Evolutionary conservation across 73 alveolate species (phyloP), one percentile per base, ranked within the genome.

Genomic region (Paramecium octaurelia): DNA sequence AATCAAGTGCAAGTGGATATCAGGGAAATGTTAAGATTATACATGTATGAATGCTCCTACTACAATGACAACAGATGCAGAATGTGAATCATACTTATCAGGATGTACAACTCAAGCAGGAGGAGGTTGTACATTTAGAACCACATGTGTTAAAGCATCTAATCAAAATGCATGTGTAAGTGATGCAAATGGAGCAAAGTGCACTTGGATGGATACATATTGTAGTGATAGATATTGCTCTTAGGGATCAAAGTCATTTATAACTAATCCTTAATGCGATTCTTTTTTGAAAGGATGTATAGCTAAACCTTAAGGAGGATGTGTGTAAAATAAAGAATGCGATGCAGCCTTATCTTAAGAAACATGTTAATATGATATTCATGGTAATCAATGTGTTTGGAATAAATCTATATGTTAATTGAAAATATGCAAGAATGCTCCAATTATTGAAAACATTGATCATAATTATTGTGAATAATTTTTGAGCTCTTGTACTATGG

Each of bases 401-500:
- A 42, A 75, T 75, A 23, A 29, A 12, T 7, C 34, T 16, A 80
- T 31, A 0, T 80, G 91, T 20, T 31, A 24, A 44, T 29, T 11
- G 9, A 80, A 35, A 80, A 80, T 35, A 23, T 80, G 91, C n/a
- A 48, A 80, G 8, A 80, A 80, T 80, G 91, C 91, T 80, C 91
- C 91, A 10, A 64, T 48, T 44, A 42, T 64, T 31, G 10, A 44
- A 14, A 80, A 80, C 6, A 54, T 54, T 0, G 31, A 18, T 18
- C 69, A 54, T 54, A 4, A 18, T 18, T 54, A 54, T 54, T 54
- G 69, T 54, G 69, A 54, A 54, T 54, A 16, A 54, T 54, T 18
- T 23, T 16, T 54, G 20, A 20, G 4, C 27, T 64, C 84, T 64
- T 64, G 84, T 34, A 31, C 84, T 2, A 31, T 27, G 84, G 23